Evolutionary conservation across 2,329 filamentous ascomycete species (phyloP), one percentile per base, ranked within the genome.

Genomic region (Epichloe gansuensis): DNA sequence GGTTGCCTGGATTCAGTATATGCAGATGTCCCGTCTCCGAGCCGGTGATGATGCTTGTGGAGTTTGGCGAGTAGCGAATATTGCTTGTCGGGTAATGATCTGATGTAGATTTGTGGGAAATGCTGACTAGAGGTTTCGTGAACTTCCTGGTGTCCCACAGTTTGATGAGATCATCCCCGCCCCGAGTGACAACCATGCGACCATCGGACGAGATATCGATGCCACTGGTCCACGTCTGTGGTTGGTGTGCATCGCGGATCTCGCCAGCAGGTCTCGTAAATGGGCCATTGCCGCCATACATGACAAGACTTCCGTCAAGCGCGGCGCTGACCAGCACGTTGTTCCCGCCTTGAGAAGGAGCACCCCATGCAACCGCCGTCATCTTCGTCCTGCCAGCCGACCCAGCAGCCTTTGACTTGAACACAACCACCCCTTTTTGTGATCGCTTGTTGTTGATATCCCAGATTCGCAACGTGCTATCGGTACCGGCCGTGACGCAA

Each of bases 111-210:
- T 79, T 69, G 66, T 95, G 89, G 5, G 83, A 72, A 15, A 88
- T 81, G 1, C 83, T 87, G 47, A 89, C 87, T 13, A 98, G 77
- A 4, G 93, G 89, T 53, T 85, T 76, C 65, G 93, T 97, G 74
- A 98, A 95, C 63, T 96, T 97, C 53, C 93, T 82, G 3, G 85
- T 94, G 65, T 98, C 93, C 93, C 93, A 98, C 2, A 96, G 76
- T 70, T 97, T 97, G 68, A 98, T 91, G 2, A 86, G 78, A 63
- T 94, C 82, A 67, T 98, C 93, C 49, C 90, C 91, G 51, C 93
- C 93, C 59, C 89, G 78, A 1, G 89, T 95, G 7, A 96, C 85
- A 3, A 97, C 81, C 71, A 96, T 84, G 53, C 91, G 80, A 9
- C 93, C 93, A 65, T 97, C 93, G 0, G 83, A 74, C 58, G 91